These are phyloP conservation scores for Nyssa sinensis DNA, from an alignment of 148 eudicot species.

Conservation along the genomic window DNA sequence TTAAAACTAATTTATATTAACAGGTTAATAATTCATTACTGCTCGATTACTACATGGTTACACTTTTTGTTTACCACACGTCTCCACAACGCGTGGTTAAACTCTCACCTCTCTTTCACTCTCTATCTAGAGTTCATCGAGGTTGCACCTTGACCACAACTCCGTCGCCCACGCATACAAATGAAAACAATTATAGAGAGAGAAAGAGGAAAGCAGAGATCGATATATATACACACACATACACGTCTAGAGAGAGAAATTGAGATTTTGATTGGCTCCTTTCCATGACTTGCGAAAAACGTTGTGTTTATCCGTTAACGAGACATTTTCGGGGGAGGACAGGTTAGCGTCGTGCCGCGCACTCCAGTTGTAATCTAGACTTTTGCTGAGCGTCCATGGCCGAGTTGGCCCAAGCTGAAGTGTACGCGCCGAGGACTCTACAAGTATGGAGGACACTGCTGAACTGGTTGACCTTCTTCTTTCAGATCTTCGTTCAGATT, in stretches of 20 bases:
- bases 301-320: background rate
- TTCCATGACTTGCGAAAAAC: background rate
- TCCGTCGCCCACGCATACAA: conserved; percentile 10
- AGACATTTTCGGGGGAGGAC: background rate
- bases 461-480: conserved; percentile 83
- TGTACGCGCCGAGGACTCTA: conserved; percentile 64
- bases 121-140: conserved; percentile 24
- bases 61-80: background rate
- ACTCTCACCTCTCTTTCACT: conserved; percentile 12
- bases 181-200: conserved; percentile 9
- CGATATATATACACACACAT: too few relatives aligned
- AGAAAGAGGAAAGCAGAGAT: conserved; percentile 11
- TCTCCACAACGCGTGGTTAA: conserved; percentile 9
- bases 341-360: conserved; percentile 9
- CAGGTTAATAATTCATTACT: too few relatives aligned
- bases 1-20: too few relatives aligned
- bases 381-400: conserved; percentile 17
- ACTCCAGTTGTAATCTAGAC: conserved; percentile 5
- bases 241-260: conserved; percentile 14
- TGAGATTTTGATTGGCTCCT: background rate
- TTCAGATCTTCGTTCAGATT: conserved; percentile 93
- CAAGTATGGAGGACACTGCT: conserved; percentile 79
- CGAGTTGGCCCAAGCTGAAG: conserved; percentile 59
- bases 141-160: conserved; percentile 24
- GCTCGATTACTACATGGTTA: too few relatives aligned